Conservation (phyloP, 225 moss, liverwort and hornwort species). For the Pseudoscleropodium purum region DNA sequence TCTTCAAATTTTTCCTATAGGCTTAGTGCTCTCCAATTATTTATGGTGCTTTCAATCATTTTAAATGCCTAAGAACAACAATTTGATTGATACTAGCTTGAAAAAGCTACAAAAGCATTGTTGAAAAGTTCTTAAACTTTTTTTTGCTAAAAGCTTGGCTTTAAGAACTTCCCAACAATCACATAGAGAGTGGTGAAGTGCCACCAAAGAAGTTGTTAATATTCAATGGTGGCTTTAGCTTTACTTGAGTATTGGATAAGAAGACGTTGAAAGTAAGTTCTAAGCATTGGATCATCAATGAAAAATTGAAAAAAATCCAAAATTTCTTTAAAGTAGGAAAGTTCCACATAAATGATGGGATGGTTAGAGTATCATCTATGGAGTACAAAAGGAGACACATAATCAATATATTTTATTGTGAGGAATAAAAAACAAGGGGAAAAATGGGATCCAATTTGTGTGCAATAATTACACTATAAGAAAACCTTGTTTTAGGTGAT, state of each 20-base stretch:
- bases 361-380: neutral
- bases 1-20: too few species aligned
- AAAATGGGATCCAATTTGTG: accelerated
- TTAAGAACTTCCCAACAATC: neutral
- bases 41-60: too few species aligned
- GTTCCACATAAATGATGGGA: neutral
- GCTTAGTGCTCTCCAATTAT: too few species aligned
- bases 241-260: neutral
- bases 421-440: neutral
- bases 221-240: neutral
- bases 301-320: neutral
- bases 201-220: neutral
- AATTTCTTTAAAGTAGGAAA: neutral
- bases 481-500: too few species aligned
- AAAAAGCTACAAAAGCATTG: neutral
- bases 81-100: neutral
- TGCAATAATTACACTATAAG: accelerated
- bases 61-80: too few species aligned
- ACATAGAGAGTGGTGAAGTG: neutral
- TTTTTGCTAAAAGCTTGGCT: neutral
- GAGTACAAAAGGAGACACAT: accelerated
- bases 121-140: neutral
- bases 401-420: too few species aligned
- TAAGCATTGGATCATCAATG: accelerated
- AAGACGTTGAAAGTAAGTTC: accelerated